These are phyloP conservation scores for Annulohypoxylon bovei DNA, from an alignment of 495 filamentous ascomycete species.

Conservation along the genomic window DNA sequence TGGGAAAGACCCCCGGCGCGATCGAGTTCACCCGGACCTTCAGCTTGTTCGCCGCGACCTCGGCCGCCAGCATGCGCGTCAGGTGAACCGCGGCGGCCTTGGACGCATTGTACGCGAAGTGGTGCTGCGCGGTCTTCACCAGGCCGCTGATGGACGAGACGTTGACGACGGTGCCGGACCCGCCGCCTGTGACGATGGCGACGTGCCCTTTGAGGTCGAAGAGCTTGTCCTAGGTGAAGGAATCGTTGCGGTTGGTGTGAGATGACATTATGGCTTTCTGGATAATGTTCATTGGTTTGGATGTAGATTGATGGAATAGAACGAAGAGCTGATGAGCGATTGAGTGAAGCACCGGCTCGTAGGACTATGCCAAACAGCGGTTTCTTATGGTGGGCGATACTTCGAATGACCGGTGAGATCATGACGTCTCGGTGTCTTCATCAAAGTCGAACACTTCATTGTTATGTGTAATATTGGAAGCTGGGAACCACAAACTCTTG, in stretches of 20 bases:
- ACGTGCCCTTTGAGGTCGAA: slow-evolving; percentile 71
- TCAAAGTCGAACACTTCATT: slow-evolving; percentile 16
- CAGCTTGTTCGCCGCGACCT: slow-evolving; percentile 74
- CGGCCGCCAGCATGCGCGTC: slow-evolving; percentile 72
- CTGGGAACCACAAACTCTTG: slow-evolving; percentile 10
- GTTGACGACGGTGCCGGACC: slow-evolving; percentile 75
- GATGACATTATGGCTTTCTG: slow-evolving; percentile 56
- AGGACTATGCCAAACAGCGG: slow-evolving; percentile 7
- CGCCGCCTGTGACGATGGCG: slow-evolving; percentile 69
- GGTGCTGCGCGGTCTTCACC: slow-evolving; percentile 74
- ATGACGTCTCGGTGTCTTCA: slow-evolving; percentile 36
- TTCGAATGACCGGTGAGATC: slow-evolving; percentile 38
- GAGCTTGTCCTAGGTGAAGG: slow-evolving; percentile 63
- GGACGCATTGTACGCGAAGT: slow-evolving; percentile 77
- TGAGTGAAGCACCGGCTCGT: slow-evolving; percentile 14
- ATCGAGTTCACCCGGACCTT: slow-evolving; percentile 79
- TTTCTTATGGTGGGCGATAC: slow-evolving; percentile 25
- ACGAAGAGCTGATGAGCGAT: not conserved
- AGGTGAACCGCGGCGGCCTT: slow-evolving; percentile 84
- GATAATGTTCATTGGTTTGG: not conserved
- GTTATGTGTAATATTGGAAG: not conserved
- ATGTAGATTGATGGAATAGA: not conserved
- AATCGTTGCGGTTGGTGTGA: slow-evolving; percentile 52
- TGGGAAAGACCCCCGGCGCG: slow-evolving; percentile 79
- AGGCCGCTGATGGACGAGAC: slow-evolving; percentile 81